Percentiles rank a stretch among this genome's conserved stretches.
These are phyloP conservation scores for Ceriops decandra DNA, from an alignment of 345 rosid species.

Conservation along the genomic window DNA sequence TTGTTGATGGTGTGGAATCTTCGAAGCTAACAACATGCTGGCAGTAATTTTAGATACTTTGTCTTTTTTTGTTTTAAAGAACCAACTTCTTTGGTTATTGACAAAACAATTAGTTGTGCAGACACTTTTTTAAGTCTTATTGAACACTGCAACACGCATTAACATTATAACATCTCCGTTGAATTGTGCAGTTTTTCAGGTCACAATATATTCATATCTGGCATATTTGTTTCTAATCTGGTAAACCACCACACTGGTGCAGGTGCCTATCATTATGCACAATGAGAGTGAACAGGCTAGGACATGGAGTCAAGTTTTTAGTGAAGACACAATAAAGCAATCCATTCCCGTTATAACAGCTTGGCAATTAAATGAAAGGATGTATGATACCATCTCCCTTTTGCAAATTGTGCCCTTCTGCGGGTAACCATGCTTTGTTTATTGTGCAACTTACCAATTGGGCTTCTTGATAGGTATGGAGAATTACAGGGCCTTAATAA, in stretches of 20 bases:
- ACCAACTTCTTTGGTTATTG: neutral
- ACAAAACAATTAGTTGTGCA: neutral
- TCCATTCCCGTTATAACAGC: constrained; percentile 81
- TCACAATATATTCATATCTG: neutral
- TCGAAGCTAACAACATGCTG: neutral
- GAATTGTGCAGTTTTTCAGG: neutral
- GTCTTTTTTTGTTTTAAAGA: neutral
- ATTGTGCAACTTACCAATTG: neutral
- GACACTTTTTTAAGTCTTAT: neutral
- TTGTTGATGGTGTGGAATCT: neutral
- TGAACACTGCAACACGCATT: neutral
- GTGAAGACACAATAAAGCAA: constrained; percentile 78
- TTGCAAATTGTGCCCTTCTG: constrained; percentile 4
- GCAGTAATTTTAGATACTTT: neutral
- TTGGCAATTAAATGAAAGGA: constrained; percentile 98
- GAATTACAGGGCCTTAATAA: constrained; percentile 95
- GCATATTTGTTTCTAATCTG: constrained; percentile 11
- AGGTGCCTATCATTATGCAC: constrained; percentile 89
- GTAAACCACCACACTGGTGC: constrained; percentile 10
- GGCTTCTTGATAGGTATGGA: constrained; percentile 64
- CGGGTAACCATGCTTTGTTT: neutral
- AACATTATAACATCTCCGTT: neutral
- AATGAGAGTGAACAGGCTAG: constrained; percentile 72
- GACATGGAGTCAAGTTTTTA: constrained; percentile 80
- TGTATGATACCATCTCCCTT: constrained; percentile 38